These are phyloP conservation scores for Diversispora epigaea DNA, from an alignment of 192 early-diverging fungal species.

Conservation along the genomic window DNA sequence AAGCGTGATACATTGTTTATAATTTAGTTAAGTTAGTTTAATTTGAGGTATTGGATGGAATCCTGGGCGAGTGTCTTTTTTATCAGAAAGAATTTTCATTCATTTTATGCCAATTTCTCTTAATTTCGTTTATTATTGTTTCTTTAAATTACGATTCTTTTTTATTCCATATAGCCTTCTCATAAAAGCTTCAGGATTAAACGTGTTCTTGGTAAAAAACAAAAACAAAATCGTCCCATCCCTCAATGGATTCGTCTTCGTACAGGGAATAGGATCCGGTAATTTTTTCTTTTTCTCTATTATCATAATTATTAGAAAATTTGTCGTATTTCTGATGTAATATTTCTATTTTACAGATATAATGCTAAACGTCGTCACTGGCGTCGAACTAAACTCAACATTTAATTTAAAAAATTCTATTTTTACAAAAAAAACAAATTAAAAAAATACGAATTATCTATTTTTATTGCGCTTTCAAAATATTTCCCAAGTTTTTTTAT, in stretches of 20 bases:
- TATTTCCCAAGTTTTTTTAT: no score
- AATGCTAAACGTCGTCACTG: constrained; percentile 99
- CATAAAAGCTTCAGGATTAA: constrained; percentile 98
- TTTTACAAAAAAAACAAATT: no score
- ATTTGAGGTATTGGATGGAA: no score
- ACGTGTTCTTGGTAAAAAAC: constrained; percentile 97
- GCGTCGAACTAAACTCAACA: constrained; percentile 97
- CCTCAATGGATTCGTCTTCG: constrained; percentile 97
- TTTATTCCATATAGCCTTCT: constrained; percentile 66
- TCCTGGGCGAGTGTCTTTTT: no score
- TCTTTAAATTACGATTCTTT: no score
- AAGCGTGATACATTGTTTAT: no score
- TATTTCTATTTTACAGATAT: constrained; percentile 63
- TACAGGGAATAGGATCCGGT: constrained; percentile 91
- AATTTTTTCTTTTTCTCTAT: constrained; percentile 19
- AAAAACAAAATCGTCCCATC: constrained; percentile 98
- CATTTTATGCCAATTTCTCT: no score
- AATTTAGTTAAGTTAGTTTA: no score
- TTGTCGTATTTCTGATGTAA: constrained; percentile 11
- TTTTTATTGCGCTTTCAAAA: no score
- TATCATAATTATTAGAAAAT: background rate
- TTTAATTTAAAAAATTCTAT: constrained; percentile 58
- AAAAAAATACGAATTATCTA: no score
- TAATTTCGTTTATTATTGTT: no score
- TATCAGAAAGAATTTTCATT: no score